Evolutionary conservation across 1,284 basidiomycete species (phyloP).

Genomic region (Leccinum pachyderme): DNA sequence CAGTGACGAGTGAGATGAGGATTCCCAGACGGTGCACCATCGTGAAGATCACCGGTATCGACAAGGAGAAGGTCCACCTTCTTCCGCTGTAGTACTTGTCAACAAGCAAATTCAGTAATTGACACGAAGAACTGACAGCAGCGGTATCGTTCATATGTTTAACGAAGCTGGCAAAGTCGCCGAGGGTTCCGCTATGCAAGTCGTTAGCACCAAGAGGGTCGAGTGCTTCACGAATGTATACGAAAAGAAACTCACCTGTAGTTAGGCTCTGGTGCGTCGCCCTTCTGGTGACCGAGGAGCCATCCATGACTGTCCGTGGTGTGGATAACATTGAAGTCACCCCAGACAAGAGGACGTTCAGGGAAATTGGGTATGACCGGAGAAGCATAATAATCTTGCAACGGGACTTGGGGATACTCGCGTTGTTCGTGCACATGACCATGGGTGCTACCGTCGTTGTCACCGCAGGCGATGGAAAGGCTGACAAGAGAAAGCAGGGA

Average conservation of each 20-base stretch:
- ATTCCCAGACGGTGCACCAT: conserved; percentile 44
- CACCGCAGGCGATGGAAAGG: conserved; percentile 22
- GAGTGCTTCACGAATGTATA: not conserved
- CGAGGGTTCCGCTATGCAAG: conserved; percentile 60
- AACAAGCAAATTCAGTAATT: not conserved
- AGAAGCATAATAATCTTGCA: no score
- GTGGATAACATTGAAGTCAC: conserved; percentile 71
- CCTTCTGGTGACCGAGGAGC: conserved; percentile 73
- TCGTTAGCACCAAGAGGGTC: conserved; percentile 3
- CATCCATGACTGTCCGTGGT: conserved; percentile 84
- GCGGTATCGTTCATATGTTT: conserved; percentile 78
- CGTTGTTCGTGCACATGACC: conserved; percentile 37
- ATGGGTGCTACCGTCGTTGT: conserved; percentile 24
- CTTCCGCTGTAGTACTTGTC: conserved; percentile 41
- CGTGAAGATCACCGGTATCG: conserved; percentile 80
- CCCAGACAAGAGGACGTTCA: conserved; percentile 65
- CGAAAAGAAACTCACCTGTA: conserved; percentile 48
- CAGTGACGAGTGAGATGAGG: not conserved
- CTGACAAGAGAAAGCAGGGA: conserved; percentile 16
- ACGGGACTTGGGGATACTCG: conserved; percentile 39
- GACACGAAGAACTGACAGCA: conserved; percentile 34
- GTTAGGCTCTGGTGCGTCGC: conserved; percentile 69
- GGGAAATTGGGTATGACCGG: conserved; percentile 45
- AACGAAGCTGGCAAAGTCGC: conserved; percentile 81
- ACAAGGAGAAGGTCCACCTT: conserved; percentile 70